phyloP scores from a whole-genome alignment of 1,139 yeast species.

The Ashbya aceris region DNA sequence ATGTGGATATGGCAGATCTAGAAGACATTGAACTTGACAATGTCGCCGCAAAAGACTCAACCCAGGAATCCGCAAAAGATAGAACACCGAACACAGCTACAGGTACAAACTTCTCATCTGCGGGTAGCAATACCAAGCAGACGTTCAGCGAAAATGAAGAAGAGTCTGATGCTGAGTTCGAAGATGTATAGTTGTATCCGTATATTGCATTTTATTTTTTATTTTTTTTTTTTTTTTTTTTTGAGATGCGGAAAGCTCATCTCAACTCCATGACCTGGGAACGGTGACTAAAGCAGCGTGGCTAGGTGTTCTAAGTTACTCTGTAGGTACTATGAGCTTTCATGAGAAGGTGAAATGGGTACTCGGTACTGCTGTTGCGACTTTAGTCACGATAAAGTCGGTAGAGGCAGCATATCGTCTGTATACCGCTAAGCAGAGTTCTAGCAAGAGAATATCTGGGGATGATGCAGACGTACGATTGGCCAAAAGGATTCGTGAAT shows the following conservation, averaged over 20 bases:
- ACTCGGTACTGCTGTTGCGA: slow-evolving; percentile 22
- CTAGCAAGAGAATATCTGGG: background rate
- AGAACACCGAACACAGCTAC: background rate
- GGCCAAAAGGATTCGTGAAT: slow-evolving; percentile 8
- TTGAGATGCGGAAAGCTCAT: background rate
- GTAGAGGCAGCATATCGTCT: slow-evolving; percentile 14
- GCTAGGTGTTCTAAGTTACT: background rate
- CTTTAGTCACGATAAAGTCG: slow-evolving; percentile 23
- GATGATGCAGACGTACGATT: slow-evolving; percentile 6
- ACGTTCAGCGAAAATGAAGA: slow-evolving; percentile 15
- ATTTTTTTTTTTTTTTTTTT: slow-evolving; percentile 3
- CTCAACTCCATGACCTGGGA: too few species aligned
- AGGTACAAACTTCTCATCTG: background rate
- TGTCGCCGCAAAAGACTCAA: slow-evolving; percentile 39
- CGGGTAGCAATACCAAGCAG: slow-evolving; percentile 13
- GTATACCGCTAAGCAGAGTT: slow-evolving; percentile 1
- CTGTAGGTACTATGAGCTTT: background rate
- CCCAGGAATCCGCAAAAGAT: background rate
- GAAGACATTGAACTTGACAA: slow-evolving; percentile 59
- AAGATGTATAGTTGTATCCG: slow-evolving; percentile 27
- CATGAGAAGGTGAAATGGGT: slow-evolving; percentile 21
- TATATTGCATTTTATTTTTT: background rate
- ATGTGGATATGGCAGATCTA: slow-evolving; percentile 30
- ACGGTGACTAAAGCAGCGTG: too few species aligned
- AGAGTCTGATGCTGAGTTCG: slow-evolving; percentile 29